Evolutionary conservation across 805 yeast genomes (phyloP).

Genomic region (Soucietia sequanensis): DNA sequence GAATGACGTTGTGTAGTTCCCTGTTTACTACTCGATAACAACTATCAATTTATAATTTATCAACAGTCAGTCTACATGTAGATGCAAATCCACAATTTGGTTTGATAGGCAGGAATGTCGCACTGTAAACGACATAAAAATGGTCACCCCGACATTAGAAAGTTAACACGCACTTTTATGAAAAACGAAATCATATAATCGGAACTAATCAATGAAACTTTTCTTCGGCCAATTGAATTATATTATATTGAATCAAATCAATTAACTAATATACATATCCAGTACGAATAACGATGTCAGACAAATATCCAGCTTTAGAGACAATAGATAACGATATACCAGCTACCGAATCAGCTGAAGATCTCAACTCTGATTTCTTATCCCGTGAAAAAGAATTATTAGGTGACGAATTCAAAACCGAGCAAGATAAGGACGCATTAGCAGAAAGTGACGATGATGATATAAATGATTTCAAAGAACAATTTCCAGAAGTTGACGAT

Average conservation of each 20-base stretch:
- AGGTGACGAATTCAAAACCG: constrained; percentile 73
- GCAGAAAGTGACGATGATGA: constrained; percentile 42
- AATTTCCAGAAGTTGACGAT: constrained; percentile 58
- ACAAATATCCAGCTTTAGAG: constrained; percentile 72
- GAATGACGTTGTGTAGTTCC: no score
- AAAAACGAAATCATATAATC: background rate
- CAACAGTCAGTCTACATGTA: no score
- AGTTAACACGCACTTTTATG: background rate
- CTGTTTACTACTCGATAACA: no score
- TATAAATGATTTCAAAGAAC: constrained; percentile 60
- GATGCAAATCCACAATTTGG: no score
- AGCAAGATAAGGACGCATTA: constrained; percentile 51
- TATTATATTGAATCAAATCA: no score
- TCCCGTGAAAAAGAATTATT: constrained; percentile 65
- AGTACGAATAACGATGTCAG: constrained; percentile 59
- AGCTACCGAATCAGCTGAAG: constrained; percentile 27
- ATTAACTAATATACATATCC: no score
- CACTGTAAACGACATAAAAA: no score
- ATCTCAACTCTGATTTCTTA: constrained; percentile 53
- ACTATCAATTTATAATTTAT: no score
- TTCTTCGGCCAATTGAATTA: no score
- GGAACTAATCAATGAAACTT: constrained; percentile 1
- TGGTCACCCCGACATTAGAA: background rate
- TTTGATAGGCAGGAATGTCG: no score
- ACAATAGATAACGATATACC: constrained; percentile 32